Base-by-base conservation (phyloP, 768 basidiomycete species). In the Termitomyces sp. region DNA sequence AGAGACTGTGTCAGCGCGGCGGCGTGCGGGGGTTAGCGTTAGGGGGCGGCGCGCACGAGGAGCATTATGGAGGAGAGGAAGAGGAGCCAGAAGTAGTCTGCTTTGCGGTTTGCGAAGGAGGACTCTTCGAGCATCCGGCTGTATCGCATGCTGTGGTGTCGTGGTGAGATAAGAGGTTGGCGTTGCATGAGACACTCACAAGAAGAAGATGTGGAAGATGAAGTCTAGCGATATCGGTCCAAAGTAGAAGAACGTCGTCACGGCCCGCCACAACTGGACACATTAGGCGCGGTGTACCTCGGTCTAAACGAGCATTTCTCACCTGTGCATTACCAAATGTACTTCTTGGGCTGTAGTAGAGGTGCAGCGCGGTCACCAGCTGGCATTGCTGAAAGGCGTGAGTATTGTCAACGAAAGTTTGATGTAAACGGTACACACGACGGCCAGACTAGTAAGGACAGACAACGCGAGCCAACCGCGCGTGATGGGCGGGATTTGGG, bases 141-240 rank as follows among this genome's bases (percentile, higher is more conserved):
- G 68, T 98, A 98, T 53, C 97, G 80, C 94, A 98, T 96, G 70
- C 95, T 97, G 67, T 28, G 28, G n/a, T n/a, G 33, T n/a, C 10
- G 29, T n/a, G n/a, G n/a, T n/a, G n/a, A n/a, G n/a, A n/a, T n/a
- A n/a, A n/a, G n/a, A n/a, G n/a, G n/a, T n/a, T n/a, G n/a, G n/a
- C n/a, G n/a, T n/a, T n/a, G n/a, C n/a, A n/a, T n/a, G n/a, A n/a
- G n/a, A n/a, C n/a, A 76, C 94, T 71, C 69, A 96, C 96, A 99
- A 97, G 80, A 98, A 99, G 79, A 98, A 98, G 54, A 99, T 80
- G 70, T 98, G 96, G 73, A 98, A 97, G 58, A 96, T 81, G 64
- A 98, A 93, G 71, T 98, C 96, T 22, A 98, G 75, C 4, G 90
- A 93, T 67, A 98, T 84, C 1, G 88, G 83, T 12, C 96, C 97